Evolutionary conservation across 1,284 basidiomycete genomes (phyloP).

Genomic region (Sphagnurus paluster): DNA sequence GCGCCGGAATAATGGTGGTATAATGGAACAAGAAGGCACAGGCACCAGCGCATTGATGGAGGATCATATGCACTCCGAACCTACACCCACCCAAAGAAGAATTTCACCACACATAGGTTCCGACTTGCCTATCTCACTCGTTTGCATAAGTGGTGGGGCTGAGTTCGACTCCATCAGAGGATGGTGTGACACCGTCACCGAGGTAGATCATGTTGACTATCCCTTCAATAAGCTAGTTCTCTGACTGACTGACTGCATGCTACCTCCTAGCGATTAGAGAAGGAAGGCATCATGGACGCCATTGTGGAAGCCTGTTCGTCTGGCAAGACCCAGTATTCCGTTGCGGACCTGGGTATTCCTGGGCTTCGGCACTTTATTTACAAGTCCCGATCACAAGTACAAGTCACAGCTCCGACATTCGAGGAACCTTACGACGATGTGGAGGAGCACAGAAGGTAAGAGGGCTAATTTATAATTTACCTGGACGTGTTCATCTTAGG

Average conservation of each 20-base stretch:
- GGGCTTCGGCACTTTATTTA: constrained; percentile 94
- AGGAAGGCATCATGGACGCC: constrained; percentile 56
- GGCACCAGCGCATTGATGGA: not conserved
- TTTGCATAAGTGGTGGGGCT: constrained; percentile 67
- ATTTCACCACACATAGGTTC: constrained; percentile 7
- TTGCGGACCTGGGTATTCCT: constrained; percentile 76
- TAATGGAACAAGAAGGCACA: constrained; percentile 1
- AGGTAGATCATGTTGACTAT: constrained; percentile 40
- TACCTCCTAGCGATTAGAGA: constrained; percentile 64
- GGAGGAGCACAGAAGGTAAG: constrained; percentile 61
- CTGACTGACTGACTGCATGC: constrained; percentile 5
- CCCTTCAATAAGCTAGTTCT: not conserved
- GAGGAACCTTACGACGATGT: constrained; percentile 78
- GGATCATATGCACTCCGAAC: constrained; percentile 2
- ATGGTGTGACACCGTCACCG: constrained; percentile 70
- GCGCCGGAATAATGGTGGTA: constrained; percentile 30
- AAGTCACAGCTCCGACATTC: constrained; percentile 81
- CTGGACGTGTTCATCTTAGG: no score
- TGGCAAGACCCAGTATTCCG: constrained; percentile 61
- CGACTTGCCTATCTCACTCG: constrained; percentile 45
- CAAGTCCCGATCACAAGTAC: constrained; percentile 86
- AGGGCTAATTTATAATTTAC: not conserved
- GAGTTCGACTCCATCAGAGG: constrained; percentile 69
- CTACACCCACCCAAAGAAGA: constrained; percentile 14
- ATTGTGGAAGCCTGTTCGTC: constrained; percentile 46